Percentiles rank a stretch among this genome's conserved stretches.
These are phyloP conservation scores for Vanrija sp. DNA, from an alignment of 1,284 basidiomycete species.

Conservation along the genomic window DNA sequence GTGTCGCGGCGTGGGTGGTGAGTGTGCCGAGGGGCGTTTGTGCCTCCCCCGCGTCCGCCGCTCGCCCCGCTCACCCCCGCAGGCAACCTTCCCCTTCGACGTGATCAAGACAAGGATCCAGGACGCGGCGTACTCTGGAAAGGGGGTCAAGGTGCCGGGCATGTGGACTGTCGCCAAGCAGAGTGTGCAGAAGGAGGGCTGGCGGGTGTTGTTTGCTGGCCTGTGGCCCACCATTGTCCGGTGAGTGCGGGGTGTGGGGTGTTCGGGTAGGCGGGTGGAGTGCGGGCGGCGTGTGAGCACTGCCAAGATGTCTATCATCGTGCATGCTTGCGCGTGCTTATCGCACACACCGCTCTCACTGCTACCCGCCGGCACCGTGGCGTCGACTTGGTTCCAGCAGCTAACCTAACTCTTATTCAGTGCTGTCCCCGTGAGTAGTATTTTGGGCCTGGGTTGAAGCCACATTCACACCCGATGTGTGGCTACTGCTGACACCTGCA, in stretches of 20 bases:
- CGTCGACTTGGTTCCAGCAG: background rate
- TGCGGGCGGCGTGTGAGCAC: too few species aligned
- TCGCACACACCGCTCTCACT: background rate
- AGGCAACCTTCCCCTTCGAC: slow-evolving; percentile 74
- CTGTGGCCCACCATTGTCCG: slow-evolving; percentile 72
- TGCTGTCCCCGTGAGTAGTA: slow-evolving; percentile 31
- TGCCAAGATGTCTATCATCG: too few species aligned
- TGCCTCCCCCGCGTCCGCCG: background rate
- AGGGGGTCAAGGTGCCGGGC: slow-evolving; percentile 6
- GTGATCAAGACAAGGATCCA: slow-evolving; percentile 84
- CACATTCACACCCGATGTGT: background rate
- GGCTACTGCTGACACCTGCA: slow-evolving; percentile 5
- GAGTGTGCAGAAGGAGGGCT: slow-evolving; percentile 64
- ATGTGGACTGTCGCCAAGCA: slow-evolving; percentile 42
- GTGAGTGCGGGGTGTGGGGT: slow-evolving; percentile 50
- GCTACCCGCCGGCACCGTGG: too few species aligned
- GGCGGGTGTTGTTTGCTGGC: slow-evolving; percentile 67
- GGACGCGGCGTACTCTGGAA: slow-evolving; percentile 55
- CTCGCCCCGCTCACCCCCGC: background rate
- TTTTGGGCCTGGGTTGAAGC: background rate
- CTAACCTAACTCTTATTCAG: slow-evolving; percentile 12
- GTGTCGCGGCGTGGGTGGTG: slow-evolving; percentile 52
- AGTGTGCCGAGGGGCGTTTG: slow-evolving; percentile 16
- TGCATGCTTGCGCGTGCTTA: background rate
- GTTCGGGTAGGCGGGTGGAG: too few species aligned